phyloP scores from a whole-genome alignment of 2,329 filamentous ascomycete genomes.

The Epichloe elymi region DNA sequence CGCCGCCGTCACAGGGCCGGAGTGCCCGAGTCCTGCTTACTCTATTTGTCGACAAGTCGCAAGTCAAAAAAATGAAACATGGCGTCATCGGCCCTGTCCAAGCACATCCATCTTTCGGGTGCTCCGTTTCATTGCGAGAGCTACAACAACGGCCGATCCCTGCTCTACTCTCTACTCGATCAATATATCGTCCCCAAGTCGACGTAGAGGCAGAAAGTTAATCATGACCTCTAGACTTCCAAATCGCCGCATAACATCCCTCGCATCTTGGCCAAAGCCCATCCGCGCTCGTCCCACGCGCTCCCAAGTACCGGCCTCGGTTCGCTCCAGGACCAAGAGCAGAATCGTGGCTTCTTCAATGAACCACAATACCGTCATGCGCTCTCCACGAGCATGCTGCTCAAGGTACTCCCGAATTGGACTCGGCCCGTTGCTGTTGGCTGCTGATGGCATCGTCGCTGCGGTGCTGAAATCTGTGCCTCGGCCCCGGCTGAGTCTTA shows the following conservation, averaged over 20 bases:
- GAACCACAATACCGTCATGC: constrained; percentile 24
- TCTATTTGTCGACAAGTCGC: no score
- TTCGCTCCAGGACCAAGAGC: constrained; percentile 20
- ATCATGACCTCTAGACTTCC: constrained; percentile 19
- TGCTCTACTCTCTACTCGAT: constrained; percentile 14
- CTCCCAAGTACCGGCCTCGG: constrained; percentile 15
- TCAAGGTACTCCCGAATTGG: constrained; percentile 22
- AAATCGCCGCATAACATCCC: constrained; percentile 18
- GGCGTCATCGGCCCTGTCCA: not conserved
- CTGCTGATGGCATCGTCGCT: not conserved
- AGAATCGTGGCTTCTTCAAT: constrained; percentile 21
- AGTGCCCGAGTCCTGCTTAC: no score
- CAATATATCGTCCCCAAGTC: constrained; percentile 19
- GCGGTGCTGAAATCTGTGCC: constrained; percentile 3
- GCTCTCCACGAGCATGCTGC: constrained; percentile 20
- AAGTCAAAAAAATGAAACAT: no score
- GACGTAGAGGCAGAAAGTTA: constrained; percentile 18
- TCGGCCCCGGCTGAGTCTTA: constrained; percentile 17
- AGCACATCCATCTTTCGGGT: not conserved
- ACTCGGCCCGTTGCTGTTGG: constrained; percentile 1
- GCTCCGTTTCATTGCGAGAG: not conserved
- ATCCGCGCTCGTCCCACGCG: constrained; percentile 23
- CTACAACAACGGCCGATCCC: no score
- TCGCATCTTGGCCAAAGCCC: constrained; percentile 20
- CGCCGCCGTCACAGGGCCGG: no score